Conservation (phyloP, 2,329 filamentous ascomycete genomes). For the Davidsoniella neocaledoniae region DNA sequence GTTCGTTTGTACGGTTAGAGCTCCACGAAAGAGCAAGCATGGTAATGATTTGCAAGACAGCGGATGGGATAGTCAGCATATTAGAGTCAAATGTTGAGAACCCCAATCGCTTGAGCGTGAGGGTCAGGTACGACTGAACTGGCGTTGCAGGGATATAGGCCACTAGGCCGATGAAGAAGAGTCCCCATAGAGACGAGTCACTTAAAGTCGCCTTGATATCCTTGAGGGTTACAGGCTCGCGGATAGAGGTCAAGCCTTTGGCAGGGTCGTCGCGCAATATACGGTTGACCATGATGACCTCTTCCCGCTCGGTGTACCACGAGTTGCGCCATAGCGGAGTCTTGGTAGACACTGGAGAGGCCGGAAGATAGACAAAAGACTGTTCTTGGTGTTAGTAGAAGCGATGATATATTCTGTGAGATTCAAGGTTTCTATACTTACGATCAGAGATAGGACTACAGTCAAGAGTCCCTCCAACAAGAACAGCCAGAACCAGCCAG, state of each 20-base stretch:
- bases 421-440: neutral
- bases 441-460: slow-evolving; percentile 39
- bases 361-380: slow-evolving; percentile 42
- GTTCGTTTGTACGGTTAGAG: slow-evolving; percentile 19
- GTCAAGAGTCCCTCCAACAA: slow-evolving; percentile 53
- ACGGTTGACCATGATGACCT: slow-evolving; percentile 40
- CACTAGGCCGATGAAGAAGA: slow-evolving; percentile 23
- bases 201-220: slow-evolving; percentile 29
- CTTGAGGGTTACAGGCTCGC: slow-evolving; percentile 30
- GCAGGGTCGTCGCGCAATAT: slow-evolving; percentile 37
- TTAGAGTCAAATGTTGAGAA: slow-evolving; percentile 34
- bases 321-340: slow-evolving; percentile 37
- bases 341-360: slow-evolving; percentile 48
- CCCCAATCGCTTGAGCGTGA: slow-evolving; percentile 16
- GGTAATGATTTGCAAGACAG: slow-evolving; percentile 12
- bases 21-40: slow-evolving; percentile 18
- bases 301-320: slow-evolving; percentile 40
- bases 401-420: neutral
- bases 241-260: slow-evolving; percentile 38
- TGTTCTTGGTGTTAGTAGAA: slow-evolving; percentile 14
- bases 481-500: slow-evolving; percentile 46
- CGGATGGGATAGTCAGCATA: slow-evolving; percentile 34
- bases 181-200: slow-evolving; percentile 40
- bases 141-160: slow-evolving; percentile 16
- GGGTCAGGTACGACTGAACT: slow-evolving; percentile 17